A percentile compares a stretch with the other conserved stretches of the same genome.
phyloP scores from a whole-genome alignment of 768 basidiomycete species.

The Russula compacta region DNA sequence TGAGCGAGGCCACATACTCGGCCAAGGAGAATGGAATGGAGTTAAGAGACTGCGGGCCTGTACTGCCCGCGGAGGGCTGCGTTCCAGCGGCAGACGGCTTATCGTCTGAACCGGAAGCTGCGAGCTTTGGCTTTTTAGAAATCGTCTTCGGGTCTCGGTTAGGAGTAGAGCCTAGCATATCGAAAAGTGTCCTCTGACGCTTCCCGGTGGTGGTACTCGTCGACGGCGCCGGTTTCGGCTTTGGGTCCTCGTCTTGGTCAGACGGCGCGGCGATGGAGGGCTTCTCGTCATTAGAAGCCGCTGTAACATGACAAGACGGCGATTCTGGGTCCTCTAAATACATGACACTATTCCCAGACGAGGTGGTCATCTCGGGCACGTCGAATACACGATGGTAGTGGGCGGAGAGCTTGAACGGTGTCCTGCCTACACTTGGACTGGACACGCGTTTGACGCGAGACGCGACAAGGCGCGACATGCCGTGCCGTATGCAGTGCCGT shows the following conservation, averaged over 20 bases:
- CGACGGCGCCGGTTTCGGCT: constrained; percentile 1
- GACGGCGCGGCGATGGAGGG: background rate
- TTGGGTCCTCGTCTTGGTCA: background rate
- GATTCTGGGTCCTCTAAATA: constrained; percentile 29
- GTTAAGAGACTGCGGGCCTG: constrained; percentile 36
- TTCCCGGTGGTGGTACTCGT: constrained; percentile 24
- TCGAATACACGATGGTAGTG: background rate
- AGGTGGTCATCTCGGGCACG: background rate
- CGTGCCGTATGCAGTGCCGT: background rate
- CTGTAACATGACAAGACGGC: constrained; percentile 5
- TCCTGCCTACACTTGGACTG: no score
- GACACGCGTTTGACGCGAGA: background rate
- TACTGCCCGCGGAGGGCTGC: background rate
- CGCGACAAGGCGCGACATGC: background rate
- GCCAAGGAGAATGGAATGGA: constrained; percentile 60
- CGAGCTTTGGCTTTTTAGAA: constrained; percentile 42
- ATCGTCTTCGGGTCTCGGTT: constrained; percentile 26
- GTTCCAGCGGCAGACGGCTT: background rate
- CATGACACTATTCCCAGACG: constrained; percentile 21
- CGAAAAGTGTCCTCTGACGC: constrained; percentile 56
- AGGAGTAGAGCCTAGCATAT: constrained; percentile 43
- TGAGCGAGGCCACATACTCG: constrained; percentile 43
- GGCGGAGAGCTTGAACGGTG: background rate
- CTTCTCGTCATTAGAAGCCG: background rate
- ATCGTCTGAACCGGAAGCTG: background rate